A percentile compares a stretch with the other conserved stretches of the same genome.
Evolutionary conservation across 169 alveolate species (phyloP).

Genomic region (Fabrea salina): DNA sequence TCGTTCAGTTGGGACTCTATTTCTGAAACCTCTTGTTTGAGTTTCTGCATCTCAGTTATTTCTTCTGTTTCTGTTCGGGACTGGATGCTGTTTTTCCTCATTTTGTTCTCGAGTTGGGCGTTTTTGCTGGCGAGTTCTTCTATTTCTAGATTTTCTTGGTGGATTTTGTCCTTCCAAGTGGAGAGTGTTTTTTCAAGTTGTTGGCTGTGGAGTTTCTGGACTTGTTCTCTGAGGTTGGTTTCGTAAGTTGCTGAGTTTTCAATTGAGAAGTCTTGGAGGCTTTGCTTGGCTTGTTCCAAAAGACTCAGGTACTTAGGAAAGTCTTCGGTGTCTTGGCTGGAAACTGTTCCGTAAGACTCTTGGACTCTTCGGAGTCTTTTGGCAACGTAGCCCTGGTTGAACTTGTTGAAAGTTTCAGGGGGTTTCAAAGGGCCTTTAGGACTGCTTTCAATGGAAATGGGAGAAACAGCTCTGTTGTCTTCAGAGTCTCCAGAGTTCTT

Average conservation of each 20-base stretch:
- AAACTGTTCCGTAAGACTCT: not conserved
- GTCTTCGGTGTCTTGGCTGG: not conserved
- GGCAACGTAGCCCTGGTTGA: not conserved
- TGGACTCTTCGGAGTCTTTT: not conserved
- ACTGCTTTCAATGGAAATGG: not conserved
- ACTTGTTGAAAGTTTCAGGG: not conserved
- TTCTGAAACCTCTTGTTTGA: not conserved
- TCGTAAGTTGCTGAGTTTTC: not conserved
- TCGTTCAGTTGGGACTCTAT: not conserved
- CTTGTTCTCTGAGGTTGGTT: not conserved
- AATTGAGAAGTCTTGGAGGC: not conserved
- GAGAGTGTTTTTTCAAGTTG: not conserved
- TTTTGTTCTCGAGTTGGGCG: not conserved
- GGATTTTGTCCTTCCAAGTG: not conserved
- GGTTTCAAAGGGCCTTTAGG: not conserved
- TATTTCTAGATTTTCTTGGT: not conserved
- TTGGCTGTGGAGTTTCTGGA: not conserved
- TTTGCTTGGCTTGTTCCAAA: slow-evolving; percentile 23
- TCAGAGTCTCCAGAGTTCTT: not conserved
- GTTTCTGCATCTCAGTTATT: not conserved
- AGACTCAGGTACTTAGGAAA: not conserved
- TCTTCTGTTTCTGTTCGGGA: slow-evolving; percentile 15
- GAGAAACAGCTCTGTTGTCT: not conserved
- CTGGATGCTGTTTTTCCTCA: not conserved
- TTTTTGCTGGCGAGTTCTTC: not conserved